Evolutionary conservation across 129 eudicot species (phyloP), one percentile per base, ranked within the genome.

Genomic region (Lactuca sativa): DNA sequence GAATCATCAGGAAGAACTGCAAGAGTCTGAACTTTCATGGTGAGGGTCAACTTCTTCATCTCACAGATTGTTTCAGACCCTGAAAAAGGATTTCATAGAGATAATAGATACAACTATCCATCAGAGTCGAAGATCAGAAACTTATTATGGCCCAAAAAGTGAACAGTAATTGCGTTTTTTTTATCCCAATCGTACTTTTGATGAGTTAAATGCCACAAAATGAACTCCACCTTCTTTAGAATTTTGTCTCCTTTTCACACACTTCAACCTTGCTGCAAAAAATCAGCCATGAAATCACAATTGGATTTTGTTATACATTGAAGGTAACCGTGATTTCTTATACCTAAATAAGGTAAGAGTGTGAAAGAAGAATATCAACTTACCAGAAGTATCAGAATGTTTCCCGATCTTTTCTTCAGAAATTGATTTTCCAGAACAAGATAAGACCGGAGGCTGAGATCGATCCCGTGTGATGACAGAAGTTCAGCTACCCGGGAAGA

Each of bases 71-170:
- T 62, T 56, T 80, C 88, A 9, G 82, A 75, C 41, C 86, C 96
- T 31, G 72, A 62, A 14, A 74, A 71, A 78, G 85, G 67, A 76
- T 52, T 78, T n/a, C 82, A 69, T 32, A 86, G 80, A 47, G 56
- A 49, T 61, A 88, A 74, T 61, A 88, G 84, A 79, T 86, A 91
- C 61, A 88, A 61, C 62, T 81, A 77, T 74, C 96, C 90, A 71
- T 47, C 74, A 18, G 96, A 88, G 77, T 92, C 88, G 76, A 86
- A 73, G 40, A 92, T 72, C 79, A 92, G 70, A 84, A 92, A 92
- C 71, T 81, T 79, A 43, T 80, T 66, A 41, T 80, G 73, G 58
- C 87, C 84, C 72, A 92, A 72, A 78, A 84, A 85, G 75, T 88
- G 91, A 64, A 92, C 78, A 34, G 86, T 80, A 47, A 85, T 81